Conservation (phyloP, 2,329 filamentous ascomycete genomes). For the Sclerotinia spermophila region DNA sequence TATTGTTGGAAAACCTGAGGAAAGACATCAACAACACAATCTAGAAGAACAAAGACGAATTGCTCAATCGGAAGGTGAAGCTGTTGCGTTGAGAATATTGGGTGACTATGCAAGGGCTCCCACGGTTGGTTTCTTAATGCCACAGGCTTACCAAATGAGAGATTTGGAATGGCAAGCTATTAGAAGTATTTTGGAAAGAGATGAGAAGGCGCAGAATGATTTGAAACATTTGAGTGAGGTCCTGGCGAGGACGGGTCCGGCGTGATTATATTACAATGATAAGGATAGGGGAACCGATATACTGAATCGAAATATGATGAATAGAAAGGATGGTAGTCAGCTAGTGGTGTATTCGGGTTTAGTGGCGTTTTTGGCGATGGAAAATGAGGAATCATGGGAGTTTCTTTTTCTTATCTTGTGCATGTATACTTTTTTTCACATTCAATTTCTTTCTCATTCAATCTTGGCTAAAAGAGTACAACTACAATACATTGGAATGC, state of each 20-base stretch:
- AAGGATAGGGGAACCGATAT: neutral
- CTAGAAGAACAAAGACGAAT: slow-evolving; percentile 37
- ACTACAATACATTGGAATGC: neutral
- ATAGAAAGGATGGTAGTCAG: neutral
- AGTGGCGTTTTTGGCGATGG: neutral
- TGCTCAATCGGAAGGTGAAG: slow-evolving; percentile 50
- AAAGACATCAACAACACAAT: slow-evolving; percentile 39
- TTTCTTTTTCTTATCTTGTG: neutral
- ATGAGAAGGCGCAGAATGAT: slow-evolving; percentile 33
- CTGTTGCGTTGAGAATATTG: slow-evolving; percentile 59
- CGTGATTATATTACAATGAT: neutral
- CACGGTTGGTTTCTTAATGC: slow-evolving; percentile 65
- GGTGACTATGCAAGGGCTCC: slow-evolving; percentile 58
- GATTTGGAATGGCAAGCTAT: slow-evolving; percentile 73
- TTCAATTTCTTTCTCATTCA: neutral
- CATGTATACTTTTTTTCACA: slow-evolving; percentile 13
- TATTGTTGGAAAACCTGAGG: slow-evolving; percentile 21
- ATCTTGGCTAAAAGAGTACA: slow-evolving; percentile 8
- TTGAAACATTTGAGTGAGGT: slow-evolving; percentile 53
- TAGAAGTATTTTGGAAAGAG: slow-evolving; percentile 43
- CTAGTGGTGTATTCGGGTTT: neutral
- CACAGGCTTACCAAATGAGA: slow-evolving; percentile 65
- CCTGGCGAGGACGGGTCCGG: slow-evolving; percentile 41
- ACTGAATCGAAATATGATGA: neutral
- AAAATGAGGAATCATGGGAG: neutral